Percentiles rank a stretch among this genome's conserved stretches.
Evolutionary conservation across 495 filamentous ascomycete genomes (phyloP).

Genomic region (Talaromyces thailandensis): DNA sequence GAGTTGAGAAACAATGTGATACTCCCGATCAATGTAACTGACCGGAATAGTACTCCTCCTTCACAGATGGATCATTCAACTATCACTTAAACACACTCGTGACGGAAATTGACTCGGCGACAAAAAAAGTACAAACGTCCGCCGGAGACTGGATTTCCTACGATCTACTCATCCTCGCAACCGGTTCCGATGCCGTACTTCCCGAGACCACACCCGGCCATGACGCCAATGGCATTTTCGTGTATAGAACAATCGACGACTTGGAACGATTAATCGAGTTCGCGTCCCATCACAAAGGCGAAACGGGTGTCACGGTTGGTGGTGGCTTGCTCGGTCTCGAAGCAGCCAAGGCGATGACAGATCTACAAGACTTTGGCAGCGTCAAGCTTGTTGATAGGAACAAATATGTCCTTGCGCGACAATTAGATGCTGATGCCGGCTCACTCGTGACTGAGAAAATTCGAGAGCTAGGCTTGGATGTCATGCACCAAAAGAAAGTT

Average conservation of each 20-base stretch:
- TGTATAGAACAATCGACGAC: conserved; percentile 88
- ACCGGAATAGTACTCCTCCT: conserved; percentile 36
- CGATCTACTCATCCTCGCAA: conserved; percentile 84
- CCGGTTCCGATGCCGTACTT: conserved; percentile 82
- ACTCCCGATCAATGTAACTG: neutral
- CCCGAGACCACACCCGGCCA: conserved; percentile 75
- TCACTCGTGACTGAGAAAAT: conserved; percentile 80
- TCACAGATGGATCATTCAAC: conserved; percentile 58
- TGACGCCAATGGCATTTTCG: conserved; percentile 82
- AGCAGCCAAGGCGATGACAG: conserved; percentile 93
- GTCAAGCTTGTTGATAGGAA: conserved; percentile 87
- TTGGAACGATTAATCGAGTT: conserved; percentile 74
- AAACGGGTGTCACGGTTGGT: conserved; percentile 74
- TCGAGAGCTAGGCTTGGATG: conserved; percentile 69
- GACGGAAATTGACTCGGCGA: conserved; percentile 53
- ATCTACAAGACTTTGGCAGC: conserved; percentile 65
- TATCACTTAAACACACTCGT: conserved; percentile 82
- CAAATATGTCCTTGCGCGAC: conserved; percentile 78
- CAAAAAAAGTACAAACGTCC: conserved; percentile 63
- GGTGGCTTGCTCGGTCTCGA: conserved; percentile 85
- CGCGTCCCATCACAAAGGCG: conserved; percentile 53
- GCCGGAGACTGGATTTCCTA: conserved; percentile 65
- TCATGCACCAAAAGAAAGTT: conserved; percentile 72
- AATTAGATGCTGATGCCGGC: conserved; percentile 81
- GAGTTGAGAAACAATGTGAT: conserved; percentile 13